Evolutionary conservation across 345 rosid genomes (phyloP).

Genomic region (Excoecaria cochinchinensis): DNA sequence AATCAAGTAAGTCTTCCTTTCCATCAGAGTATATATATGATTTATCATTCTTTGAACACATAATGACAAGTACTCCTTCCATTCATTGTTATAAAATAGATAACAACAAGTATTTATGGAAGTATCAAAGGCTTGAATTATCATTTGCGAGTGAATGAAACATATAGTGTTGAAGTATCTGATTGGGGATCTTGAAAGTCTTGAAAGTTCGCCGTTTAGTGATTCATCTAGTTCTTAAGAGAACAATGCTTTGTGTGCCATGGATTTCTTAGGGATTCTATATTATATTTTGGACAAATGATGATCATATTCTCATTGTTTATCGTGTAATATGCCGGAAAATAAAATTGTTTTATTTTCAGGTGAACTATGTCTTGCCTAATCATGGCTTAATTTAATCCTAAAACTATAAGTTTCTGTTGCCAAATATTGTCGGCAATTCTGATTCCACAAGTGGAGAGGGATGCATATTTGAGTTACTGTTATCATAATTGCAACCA

Average conservation of each 20-base stretch:
- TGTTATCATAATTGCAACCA: background rate
- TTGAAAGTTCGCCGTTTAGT: background rate
- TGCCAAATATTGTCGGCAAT: background rate
- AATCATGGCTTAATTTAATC: too few relatives aligned
- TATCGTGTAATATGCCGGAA: constrained; percentile 6
- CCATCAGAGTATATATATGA: too few relatives aligned
- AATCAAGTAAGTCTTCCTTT: constrained; percentile 56
- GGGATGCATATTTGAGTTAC: constrained; percentile 5
- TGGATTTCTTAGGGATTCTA: constrained; percentile 2
- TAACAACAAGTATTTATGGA: background rate
- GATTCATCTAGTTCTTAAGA: background rate
- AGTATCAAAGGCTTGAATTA: background rate
- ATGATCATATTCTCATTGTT: background rate
- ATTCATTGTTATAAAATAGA: too few relatives aligned
- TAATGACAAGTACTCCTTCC: background rate
- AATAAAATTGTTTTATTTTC: background rate
- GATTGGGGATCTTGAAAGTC: background rate
- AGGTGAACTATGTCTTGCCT: background rate
- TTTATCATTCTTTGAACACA: background rate
- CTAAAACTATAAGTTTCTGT: too few relatives aligned
- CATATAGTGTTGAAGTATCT: background rate
- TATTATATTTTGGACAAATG: background rate
- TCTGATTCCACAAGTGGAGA: background rate
- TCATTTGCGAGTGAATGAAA: constrained; percentile 1
- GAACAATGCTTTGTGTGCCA: background rate